A percentile compares a stretch with the other conserved stretches of the same genome.
Evolutionary conservation across 2,329 filamentous ascomycete genomes (phyloP).

Genomic region (Hawksworthiomyces lignivorus): DNA sequence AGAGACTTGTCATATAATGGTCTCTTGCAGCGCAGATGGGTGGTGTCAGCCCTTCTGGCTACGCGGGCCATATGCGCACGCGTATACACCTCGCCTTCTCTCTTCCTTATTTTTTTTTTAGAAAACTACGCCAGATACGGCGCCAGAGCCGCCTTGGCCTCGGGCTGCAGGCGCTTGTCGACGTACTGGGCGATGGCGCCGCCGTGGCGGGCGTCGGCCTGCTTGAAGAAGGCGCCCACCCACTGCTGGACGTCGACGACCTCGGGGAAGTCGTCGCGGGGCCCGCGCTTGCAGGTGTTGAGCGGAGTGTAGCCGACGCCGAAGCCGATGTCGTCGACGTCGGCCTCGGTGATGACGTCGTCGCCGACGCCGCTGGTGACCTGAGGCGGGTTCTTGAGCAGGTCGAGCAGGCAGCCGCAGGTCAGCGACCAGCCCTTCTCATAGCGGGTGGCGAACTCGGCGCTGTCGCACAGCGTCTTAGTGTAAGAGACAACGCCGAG

Average conservation of each 20-base stretch:
- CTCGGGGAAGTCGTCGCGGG: constrained; percentile 78
- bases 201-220: constrained; percentile 64
- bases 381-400: constrained; percentile 78
- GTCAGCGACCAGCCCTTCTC: constrained; percentile 88
- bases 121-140: constrained; percentile 37
- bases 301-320: constrained; percentile 90
- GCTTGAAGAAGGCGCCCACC: constrained; percentile 71
- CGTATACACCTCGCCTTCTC: no score
- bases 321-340: constrained; percentile 92
- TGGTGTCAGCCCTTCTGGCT: no score
- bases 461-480: constrained; percentile 81
- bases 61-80: no score
- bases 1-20: no score
- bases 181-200: constrained; percentile 67
- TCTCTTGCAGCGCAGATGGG: no score
- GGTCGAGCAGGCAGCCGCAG: constrained; percentile 78
- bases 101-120: no score
- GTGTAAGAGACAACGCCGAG: constrained; percentile 87
- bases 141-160: constrained; percentile 47
- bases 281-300: constrained; percentile 74
- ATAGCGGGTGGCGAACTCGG: constrained; percentile 73
- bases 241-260: constrained; percentile 75
- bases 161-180: constrained; percentile 57
- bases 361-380: constrained; percentile 58
- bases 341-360: constrained; percentile 75